Evolutionary conservation across 2,329 filamentous ascomycete species (phyloP), one percentile per base, ranked within the genome.

Genomic region (Cercospora beticola): DNA sequence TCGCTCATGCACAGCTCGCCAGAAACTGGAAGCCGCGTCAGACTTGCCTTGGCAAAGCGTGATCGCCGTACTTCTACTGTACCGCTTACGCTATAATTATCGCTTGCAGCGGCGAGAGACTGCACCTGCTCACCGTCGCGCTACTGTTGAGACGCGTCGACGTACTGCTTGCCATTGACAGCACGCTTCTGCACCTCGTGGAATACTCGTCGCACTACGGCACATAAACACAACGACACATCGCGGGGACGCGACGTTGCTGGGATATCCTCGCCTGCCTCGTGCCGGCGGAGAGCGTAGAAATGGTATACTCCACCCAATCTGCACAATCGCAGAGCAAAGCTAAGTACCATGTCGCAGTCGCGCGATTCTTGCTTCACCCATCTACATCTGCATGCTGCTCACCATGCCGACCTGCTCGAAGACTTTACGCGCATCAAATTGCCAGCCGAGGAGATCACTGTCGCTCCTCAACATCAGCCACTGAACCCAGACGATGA

Each of bases 401-500:
- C 90, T 31, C 87, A 88, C 78, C 87, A 92, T 81, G 91, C 90
- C 65, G 92, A 94, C 81, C 87, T 93, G 70, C 90, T 94, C 73
- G 92, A 94, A 74, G 82, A 82, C 71, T 85, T 84, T 77, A 83
- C 81, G 5, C 78, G 77, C 57, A 76, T 81, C 70, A 78, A 78
- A 62, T 76, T 81, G 4, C 74, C 78, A 4, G 78, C 81, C 70
- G 92, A 95, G 81, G 91, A 94, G 66, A 92, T 95, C 77, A 91
- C 92, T 79, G 90, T 96, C n/a, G 88, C 90, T 36, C 88, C 88
- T 7, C 88, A 92, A 70, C 88, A 93, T 77, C 91, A 93, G 78
- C 92, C 92, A 49, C 85, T 93, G 76, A 94, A 95, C 78, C 92
- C 92, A 0, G 92, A 95, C 79, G 92, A 95, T 70, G 83, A 95